A percentile compares a stretch with the other conserved stretches of the same genome.
phyloP scores from a whole-genome alignment of 139 green algal genomes.

The Chlorella sorokiniana region DNA sequence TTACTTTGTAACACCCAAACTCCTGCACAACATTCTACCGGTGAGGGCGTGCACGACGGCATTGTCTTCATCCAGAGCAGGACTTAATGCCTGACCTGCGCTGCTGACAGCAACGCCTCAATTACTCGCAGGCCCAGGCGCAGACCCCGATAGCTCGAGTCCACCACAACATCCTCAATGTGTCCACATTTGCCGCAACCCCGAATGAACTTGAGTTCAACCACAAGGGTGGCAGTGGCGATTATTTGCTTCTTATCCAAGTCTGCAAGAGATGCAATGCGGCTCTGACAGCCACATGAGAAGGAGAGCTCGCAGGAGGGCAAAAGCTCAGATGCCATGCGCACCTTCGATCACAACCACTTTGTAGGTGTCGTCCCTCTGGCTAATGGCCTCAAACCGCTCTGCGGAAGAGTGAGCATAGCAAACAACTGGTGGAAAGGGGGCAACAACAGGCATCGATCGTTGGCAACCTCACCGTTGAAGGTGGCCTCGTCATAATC shows the following conservation, averaged over 20 bases:
- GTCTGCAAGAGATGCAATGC: conserved; percentile 33
- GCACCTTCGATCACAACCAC: conserved; percentile 68
- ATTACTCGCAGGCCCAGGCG: conserved; percentile 82
- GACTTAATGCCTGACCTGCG: conserved; percentile 2
- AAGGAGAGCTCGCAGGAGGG: neutral
- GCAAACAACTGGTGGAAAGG: neutral
- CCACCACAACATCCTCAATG: conserved; percentile 95
- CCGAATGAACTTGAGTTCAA: conserved; percentile 92
- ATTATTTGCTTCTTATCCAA: conserved; percentile 59
- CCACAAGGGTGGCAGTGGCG: conserved; percentile 76
- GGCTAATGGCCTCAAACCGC: conserved; percentile 40
- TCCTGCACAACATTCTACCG: conserved; percentile 14
- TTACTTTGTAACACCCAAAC: conserved; percentile 93
- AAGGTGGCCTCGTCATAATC: conserved; percentile 63
- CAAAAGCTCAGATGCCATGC: neutral
- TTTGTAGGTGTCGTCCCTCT: conserved; percentile 49
- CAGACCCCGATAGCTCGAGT: conserved; percentile 65
- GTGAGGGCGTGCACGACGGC: neutral
- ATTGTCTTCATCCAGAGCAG: neutral
- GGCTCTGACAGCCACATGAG: neutral
- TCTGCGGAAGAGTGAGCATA: conserved; percentile 12
- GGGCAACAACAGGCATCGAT: neutral
- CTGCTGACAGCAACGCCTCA: conserved; percentile 55
- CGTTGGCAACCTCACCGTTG: conserved; percentile 37
- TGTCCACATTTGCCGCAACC: conserved; percentile 82